Conservation (phyloP, 768 basidiomycete species). For the Suillus plorans region DNA sequence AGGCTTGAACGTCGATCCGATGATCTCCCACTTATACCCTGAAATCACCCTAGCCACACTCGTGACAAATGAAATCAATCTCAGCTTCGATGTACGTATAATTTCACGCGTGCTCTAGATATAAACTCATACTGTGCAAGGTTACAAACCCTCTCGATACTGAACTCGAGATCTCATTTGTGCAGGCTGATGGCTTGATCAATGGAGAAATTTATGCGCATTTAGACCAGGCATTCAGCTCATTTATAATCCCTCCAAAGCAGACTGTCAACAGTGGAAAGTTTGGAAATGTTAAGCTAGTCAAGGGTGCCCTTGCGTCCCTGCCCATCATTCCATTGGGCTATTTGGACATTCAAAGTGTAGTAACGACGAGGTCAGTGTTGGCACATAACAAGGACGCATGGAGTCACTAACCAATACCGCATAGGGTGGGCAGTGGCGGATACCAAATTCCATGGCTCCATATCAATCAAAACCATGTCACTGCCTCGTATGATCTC, state of each 20-base stretch:
- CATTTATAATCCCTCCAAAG: conserved; percentile 56
- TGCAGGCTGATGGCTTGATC: conserved; percentile 56
- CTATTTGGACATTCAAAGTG: conserved; percentile 52
- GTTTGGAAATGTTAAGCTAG: conserved; percentile 56
- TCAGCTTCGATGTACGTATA: conserved; percentile 56
- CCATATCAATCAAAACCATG: conserved; percentile 50
- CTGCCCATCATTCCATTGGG: conserved; percentile 57
- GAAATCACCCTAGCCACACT: conserved; percentile 51
- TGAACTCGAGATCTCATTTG: conserved; percentile 54
- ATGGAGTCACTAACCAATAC: neutral
- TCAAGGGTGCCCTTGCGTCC: conserved; percentile 55
- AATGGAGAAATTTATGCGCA: conserved; percentile 55
- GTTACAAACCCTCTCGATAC: conserved; percentile 57
- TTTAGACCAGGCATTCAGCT: conserved; percentile 54
- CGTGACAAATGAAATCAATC: conserved; percentile 46
- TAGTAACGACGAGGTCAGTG: conserved; percentile 40
- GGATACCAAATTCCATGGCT: conserved; percentile 70
- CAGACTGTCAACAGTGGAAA: conserved; percentile 61
- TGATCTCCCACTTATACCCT: conserved; percentile 59
- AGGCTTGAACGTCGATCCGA: conserved; percentile 50
- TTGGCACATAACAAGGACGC: neutral
- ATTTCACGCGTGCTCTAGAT: conserved; percentile 4
- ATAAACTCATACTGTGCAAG: conserved; percentile 22
- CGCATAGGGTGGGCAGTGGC: conserved; percentile 42
- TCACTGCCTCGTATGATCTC: conserved; percentile 49